Evolutionary conservation across 2,329 filamentous ascomycete species (phyloP).

Genomic region (Microcyclosporella mali): DNA sequence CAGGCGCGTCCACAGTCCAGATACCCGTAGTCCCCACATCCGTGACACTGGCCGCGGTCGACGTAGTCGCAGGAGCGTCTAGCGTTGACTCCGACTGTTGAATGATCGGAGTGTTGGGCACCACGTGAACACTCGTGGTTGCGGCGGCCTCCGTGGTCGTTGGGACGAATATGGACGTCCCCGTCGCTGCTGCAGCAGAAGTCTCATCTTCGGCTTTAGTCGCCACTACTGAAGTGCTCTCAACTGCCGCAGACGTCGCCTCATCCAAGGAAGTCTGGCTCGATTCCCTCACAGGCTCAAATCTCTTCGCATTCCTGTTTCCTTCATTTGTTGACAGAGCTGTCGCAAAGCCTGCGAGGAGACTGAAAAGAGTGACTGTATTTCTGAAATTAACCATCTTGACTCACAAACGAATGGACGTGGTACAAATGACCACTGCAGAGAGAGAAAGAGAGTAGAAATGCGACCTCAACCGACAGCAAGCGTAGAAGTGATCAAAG

Average conservation of each 20-base stretch:
- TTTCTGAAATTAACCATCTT: slow-evolving; percentile 9
- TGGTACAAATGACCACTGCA: slow-evolving; percentile 10
- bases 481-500: neutral
- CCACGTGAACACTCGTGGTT: too few relatives aligned
- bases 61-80: neutral
- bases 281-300: slow-evolving; percentile 4
- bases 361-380: slow-evolving; percentile 7
- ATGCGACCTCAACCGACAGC: neutral
- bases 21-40: too few relatives aligned
- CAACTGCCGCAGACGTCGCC: slow-evolving; percentile 3
- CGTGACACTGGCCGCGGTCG: neutral
- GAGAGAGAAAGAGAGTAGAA: neutral
- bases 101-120: too few relatives aligned
- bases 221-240: neutral
- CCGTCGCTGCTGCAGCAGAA: neutral
- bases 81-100: too few relatives aligned
- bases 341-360: slow-evolving; percentile 2
- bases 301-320: too few relatives aligned
- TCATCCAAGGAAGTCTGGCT: slow-evolving; percentile 2
- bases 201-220: neutral
- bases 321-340: too few relatives aligned
- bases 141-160: too few relatives aligned
- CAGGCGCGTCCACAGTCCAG: neutral
- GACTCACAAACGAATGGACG: slow-evolving; percentile 17
- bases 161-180: too few relatives aligned